Base-by-base conservation (phyloP, 345 rosid genomes). In the Clausena lansium region DNA sequence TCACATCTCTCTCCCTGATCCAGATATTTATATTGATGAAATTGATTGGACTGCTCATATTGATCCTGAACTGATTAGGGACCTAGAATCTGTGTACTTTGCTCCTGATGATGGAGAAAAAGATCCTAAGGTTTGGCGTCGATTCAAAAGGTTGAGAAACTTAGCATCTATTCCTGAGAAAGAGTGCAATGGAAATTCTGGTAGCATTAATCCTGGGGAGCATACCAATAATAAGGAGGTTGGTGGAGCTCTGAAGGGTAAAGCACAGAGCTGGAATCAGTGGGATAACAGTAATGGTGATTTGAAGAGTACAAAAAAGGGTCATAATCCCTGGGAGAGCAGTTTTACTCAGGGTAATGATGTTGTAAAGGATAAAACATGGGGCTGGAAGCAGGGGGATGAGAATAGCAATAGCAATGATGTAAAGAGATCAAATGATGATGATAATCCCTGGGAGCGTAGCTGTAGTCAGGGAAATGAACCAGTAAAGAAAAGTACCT, bases 21-120 rank as follows among this genome's bases (percentile, higher is more conserved):
- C 93, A 2, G 87, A 95, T 83, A 81, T 82, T 52, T 92, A 84
- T 64, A 76, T 86, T 7, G 92, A 88, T 71, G 80, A 88, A 76
- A 82, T 95, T 13, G 75, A 95, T 79, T 95, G 99, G 99, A 81
- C 88, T 71, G 80, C 89, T 33, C 57, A 63, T 55, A 77, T 95
- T 85, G 99, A 91, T 70, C 89, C 90, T 38, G 90, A 90, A 72
- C 80, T 91, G 74, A 79, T 92, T 61, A 80, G 59, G 81, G 94
- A 93, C 71, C 55, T 92, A 35, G 98, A 93, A 71, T 71, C 24
- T 9, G 90, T 84, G 47, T 87, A 83, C 75, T 89, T 87, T 81
- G 86, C 84, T 69, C 90, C 88, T 2, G 85, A 71, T 2, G 83
- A 84, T 41, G 89, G 70, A 71, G 83, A 85, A 73, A 45, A 73